Base-by-base conservation (phyloP, 2,329 filamentous ascomycete genomes). In the Monilinia laxa region DNA sequence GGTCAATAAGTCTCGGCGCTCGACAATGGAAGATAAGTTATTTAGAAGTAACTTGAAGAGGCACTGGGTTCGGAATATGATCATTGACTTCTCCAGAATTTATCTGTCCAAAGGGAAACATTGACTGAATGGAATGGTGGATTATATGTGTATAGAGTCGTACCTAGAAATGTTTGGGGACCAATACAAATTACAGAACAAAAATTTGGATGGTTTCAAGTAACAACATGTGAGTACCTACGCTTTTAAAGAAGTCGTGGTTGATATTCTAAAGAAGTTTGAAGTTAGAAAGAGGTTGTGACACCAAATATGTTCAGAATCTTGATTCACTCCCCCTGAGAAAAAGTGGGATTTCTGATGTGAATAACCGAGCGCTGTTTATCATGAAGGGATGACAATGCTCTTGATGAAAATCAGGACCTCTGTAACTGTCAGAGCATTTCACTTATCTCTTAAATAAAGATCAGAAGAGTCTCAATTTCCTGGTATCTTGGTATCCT, bases 341-440 rank as follows among this genome's bases (percentile, higher is more conserved):
- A 52, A 12, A 25, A 3, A 51, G 16, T 49, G 14, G 9, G 51
- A 25, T 4, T 3, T 9, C 14, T 25, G 12, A n/a, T 51, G 45
- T 62, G 58, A 62, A 38, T 51, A 51, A 62, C 20, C n/a, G 58
- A 62, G 20, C 5, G 4, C 35, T 10, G 11, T 2, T 62, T 51
- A 14, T 25, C 14, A 62, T 51, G 14, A 40, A 60, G n/a, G 20
- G 45, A 25, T 38, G n/a, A 23, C 25, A 51, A 18, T 7, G 1
- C 11, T 2, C 4, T 25, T 0, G 16, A 12, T 51, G 14, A 25
- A 3, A 4, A 3, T 60, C 35, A n/a, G 6, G 14, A 62, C 3
- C 18, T 60, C 25, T 38, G n/a, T 20, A 35, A 35, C 31, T 40
- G 28, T 51, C 0, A 62, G 18, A 5, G 1, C 20, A 12, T 20